A percentile compares a stretch with the other conserved stretches of the same genome.
These are phyloP conservation scores for Astragalus glycyphyllos DNA, from an alignment of 306 rosid species.

Conservation along the genomic window DNA sequence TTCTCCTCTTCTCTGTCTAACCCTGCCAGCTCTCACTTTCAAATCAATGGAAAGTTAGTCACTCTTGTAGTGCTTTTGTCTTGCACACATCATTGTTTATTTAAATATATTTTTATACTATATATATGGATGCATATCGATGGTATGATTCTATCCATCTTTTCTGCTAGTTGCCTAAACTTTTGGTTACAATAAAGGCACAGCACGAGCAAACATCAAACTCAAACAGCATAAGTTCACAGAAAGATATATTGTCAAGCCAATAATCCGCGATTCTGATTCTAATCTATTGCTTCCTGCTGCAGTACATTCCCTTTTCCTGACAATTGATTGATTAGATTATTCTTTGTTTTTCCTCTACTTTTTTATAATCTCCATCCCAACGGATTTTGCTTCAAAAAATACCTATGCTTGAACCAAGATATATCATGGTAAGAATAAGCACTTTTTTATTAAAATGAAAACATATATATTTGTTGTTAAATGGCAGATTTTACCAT, in stretches of 20 bases:
- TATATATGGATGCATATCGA: slow-evolving; percentile 36
- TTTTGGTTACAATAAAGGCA: slow-evolving; percentile 55
- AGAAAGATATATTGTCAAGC: slow-evolving; percentile 53
- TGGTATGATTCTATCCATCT: slow-evolving; percentile 47
- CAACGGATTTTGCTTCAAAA: too few relatives aligned
- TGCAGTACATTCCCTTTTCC: slow-evolving; percentile 46
- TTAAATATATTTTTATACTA: not conserved
- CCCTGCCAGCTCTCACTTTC: slow-evolving; percentile 36
- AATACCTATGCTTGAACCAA: too few relatives aligned
- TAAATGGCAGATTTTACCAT: too few relatives aligned
- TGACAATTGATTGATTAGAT: slow-evolving; percentile 47
- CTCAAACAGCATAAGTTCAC: slow-evolving; percentile 45
- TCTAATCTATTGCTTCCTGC: slow-evolving; percentile 49
- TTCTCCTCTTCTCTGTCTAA: not conserved
- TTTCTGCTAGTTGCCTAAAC: slow-evolving; percentile 56
- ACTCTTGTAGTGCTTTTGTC: slow-evolving; percentile 29
- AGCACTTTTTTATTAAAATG: too few relatives aligned
- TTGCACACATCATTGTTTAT: slow-evolving; percentile 12
- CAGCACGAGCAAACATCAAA: slow-evolving; percentile 34
- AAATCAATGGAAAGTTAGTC: slow-evolving; percentile 48
- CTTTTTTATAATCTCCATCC: not conserved
- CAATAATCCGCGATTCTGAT: slow-evolving; percentile 44
- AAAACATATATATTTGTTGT: too few relatives aligned
- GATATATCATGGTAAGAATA: not conserved
- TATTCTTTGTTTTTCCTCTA: not conserved